Conservation (phyloP, 768 basidiomycete species). For the Imleria badia region DNA sequence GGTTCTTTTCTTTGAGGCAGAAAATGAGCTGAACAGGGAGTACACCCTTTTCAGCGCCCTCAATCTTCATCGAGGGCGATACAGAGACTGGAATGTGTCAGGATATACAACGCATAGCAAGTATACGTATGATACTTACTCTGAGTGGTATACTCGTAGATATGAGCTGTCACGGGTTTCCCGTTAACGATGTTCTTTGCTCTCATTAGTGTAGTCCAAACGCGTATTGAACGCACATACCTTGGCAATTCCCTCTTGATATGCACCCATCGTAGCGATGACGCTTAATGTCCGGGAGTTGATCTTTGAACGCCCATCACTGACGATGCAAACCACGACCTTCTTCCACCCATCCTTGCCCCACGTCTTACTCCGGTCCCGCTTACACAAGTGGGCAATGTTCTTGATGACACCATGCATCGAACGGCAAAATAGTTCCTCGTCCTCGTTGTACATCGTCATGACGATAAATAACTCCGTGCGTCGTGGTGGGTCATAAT, state of each 20-base stretch:
- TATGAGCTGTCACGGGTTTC: conserved; percentile 82
- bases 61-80: conserved; percentile 76
- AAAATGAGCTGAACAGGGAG: conserved; percentile 93
- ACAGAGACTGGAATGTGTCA: conserved; percentile 61
- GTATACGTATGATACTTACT: conserved; percentile 39
- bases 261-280: conserved; percentile 90
- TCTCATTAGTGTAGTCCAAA: conserved; percentile 1
- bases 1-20: conserved; percentile 89
- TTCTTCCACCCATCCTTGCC: conserved; percentile 99
- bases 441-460: conserved; percentile 98
- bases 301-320: conserved; percentile 83
- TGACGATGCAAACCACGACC: conserved; percentile 91
- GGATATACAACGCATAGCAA: not conserved
- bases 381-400: conserved; percentile 81
- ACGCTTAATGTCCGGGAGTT: conserved; percentile 81
- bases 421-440: conserved; percentile 85
- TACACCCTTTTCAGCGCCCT: conserved; percentile 73
- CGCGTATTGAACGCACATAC: conserved; percentile 33
- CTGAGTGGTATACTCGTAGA: conserved; percentile 94
- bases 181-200: conserved; percentile 71
- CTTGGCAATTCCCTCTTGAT: conserved; percentile 93
- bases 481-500: conserved; percentile 85
- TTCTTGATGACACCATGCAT: conserved; percentile 98
- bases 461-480: conserved; percentile 97
- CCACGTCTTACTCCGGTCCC: conserved; percentile 91